These are phyloP conservation scores for Podaxis sp. DNA, from an alignment of 768 basidiomycete species.

Conservation along the genomic window DNA sequence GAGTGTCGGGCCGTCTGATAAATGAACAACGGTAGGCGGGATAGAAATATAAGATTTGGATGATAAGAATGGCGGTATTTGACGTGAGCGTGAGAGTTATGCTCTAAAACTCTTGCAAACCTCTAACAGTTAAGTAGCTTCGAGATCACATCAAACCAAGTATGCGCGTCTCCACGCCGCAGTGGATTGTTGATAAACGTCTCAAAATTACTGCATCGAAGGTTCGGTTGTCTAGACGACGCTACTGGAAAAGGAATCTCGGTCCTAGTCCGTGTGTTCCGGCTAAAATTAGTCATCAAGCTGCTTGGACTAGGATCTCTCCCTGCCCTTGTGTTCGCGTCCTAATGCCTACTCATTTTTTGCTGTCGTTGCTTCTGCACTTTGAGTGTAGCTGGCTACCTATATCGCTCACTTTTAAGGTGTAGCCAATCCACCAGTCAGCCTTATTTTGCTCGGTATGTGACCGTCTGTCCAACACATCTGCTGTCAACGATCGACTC, in stretches of 20 bases:
- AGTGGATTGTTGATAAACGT: not conserved
- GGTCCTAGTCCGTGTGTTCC: not conserved
- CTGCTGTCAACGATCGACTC: not conserved
- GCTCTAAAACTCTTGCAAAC: too few species aligned
- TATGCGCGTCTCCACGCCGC: not conserved
- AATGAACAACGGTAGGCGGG: too few species aligned
- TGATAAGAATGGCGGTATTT: too few species aligned
- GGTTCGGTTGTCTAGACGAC: not conserved
- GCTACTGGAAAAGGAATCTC: not conserved
- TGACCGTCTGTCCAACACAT: not conserved
- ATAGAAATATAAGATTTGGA: too few species aligned
- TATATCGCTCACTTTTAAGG: not conserved
- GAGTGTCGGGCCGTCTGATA: too few species aligned
- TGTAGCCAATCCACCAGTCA: not conserved
- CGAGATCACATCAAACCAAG: too few species aligned
- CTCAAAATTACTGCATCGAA: not conserved
- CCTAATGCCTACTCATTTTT: not conserved
- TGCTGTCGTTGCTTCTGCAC: too few species aligned
- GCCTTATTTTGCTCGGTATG: not conserved
- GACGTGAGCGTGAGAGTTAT: too few species aligned
- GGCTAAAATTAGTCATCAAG: slow-evolving; percentile 10
- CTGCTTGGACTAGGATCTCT: not conserved
- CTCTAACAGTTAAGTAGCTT: too few species aligned
- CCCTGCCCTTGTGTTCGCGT: too few species aligned
- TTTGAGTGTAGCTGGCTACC: too few species aligned